These are phyloP conservation scores for Pachysolen tannophilus DNA, from an alignment of 805 yeast genomes.

Conservation along the genomic window DNA sequence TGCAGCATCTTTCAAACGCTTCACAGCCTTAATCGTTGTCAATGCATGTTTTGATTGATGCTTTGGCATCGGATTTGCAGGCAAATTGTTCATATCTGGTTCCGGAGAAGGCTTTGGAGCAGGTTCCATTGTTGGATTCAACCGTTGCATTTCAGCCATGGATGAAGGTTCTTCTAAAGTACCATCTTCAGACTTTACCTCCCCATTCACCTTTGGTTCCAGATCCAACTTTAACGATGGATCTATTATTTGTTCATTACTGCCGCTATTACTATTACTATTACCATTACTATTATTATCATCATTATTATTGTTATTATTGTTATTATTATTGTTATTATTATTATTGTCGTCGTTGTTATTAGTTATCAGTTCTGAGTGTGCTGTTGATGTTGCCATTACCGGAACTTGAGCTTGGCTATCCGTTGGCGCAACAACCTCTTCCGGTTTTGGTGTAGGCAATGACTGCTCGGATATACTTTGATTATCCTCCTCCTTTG, in stretches of 20 bases:
- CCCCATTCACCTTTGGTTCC: neutral
- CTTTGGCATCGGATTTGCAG: constrained; percentile 59
- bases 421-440: no score
- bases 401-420: no score
- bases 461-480: neutral
- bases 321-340: neutral
- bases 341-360: neutral
- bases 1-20: constrained; percentile 83
- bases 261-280: no score
- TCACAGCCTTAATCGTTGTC: constrained; percentile 77
- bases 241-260: no score
- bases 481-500: no score
- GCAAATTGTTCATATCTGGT: constrained; percentile 65
- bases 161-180: neutral
- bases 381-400: neutral
- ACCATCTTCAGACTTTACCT: neutral
- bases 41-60: constrained; percentile 81
- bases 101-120: constrained; percentile 72
- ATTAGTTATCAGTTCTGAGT: neutral
- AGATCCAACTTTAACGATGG: neutral
- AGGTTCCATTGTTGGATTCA: constrained; percentile 30
- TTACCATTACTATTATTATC: neutral
- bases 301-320: neutral
- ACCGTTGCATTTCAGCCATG: constrained; percentile 1
- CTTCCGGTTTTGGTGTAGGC: neutral